phyloP scores from a whole-genome alignment of 306 rosid species.

The Benincasa hispida region DNA sequence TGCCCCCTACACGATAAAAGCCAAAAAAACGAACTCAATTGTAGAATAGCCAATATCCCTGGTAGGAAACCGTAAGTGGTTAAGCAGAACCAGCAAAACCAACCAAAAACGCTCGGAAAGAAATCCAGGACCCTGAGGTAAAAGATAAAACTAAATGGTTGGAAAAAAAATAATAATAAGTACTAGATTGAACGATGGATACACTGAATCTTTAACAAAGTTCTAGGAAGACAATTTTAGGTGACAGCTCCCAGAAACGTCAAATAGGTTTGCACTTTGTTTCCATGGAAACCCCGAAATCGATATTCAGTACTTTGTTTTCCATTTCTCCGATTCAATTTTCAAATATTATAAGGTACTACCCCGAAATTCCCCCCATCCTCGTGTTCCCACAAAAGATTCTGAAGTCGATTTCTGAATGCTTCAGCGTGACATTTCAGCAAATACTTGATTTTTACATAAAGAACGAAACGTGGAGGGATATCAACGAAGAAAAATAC shows the following conservation, averaged over 20 bases:
- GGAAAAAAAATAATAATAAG: neutral
- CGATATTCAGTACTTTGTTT: neutral
- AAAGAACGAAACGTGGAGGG: neutral
- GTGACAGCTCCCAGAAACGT: neutral
- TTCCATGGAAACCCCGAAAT: neutral
- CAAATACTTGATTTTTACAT: neutral
- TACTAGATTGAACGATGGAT: neutral
- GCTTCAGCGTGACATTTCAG: neutral
- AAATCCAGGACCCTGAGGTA: neutral
- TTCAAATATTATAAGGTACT: neutral
- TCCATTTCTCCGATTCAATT: neutral
- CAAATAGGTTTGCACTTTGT: neutral
- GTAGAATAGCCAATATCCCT: neutral
- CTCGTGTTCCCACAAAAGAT: neutral
- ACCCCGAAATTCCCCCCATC: neutral
- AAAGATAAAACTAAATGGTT: neutral
- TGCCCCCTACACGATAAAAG: slow-evolving; percentile 29
- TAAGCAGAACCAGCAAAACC: neutral
- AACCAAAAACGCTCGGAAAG: neutral
- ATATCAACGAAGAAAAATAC: neutral
- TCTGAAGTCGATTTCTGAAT: neutral
- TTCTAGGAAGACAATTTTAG: neutral
- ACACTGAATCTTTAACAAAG: neutral
- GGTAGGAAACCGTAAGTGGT: neutral
- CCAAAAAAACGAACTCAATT: neutral